Percentiles rank a stretch among this genome's conserved stretches.
Evolutionary conservation across 202 grass and related monocot species (phyloP).

Genomic region (Carex arenaria): DNA sequence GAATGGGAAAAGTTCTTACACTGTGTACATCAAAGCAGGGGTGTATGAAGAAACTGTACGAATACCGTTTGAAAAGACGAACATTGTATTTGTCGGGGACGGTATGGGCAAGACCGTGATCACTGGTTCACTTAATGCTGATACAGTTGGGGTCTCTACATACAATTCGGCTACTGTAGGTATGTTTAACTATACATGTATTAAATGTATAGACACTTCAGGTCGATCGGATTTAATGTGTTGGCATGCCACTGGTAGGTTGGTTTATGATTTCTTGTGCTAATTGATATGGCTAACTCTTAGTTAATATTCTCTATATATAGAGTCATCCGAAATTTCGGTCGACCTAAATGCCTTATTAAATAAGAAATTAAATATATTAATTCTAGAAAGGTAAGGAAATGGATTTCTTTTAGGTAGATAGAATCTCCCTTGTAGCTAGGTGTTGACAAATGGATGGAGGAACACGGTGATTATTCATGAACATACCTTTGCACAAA

Average conservation of each 20-base stretch:
- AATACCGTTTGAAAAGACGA: constrained; percentile 76
- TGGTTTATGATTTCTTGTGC: background rate
- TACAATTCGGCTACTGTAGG: constrained; percentile 88
- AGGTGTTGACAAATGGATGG: background rate
- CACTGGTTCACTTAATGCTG: constrained; percentile 71
- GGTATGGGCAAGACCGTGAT: constrained; percentile 81
- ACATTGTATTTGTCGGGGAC: constrained; percentile 64
- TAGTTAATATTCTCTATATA: too few species aligned
- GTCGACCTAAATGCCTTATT: background rate
- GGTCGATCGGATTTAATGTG: background rate
- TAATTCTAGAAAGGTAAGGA: background rate
- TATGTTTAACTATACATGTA: constrained; percentile 23
- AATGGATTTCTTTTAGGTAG: constrained; percentile 8
- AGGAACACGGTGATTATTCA: background rate
- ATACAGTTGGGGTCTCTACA: constrained; percentile 62
- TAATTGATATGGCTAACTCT: background rate
- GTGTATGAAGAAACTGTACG: constrained; percentile 77
- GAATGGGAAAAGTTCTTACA: constrained; percentile 30
- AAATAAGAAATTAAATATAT: background rate
- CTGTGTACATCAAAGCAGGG: constrained; percentile 69
- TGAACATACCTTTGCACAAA: background rate
- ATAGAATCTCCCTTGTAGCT: background rate
- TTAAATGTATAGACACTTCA: background rate
- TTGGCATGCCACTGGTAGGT: background rate
- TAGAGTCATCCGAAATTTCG: background rate